phyloP scores from a whole-genome alignment of 768 basidiomycete genomes.

The Dacryopinax primogenitus region DNA sequence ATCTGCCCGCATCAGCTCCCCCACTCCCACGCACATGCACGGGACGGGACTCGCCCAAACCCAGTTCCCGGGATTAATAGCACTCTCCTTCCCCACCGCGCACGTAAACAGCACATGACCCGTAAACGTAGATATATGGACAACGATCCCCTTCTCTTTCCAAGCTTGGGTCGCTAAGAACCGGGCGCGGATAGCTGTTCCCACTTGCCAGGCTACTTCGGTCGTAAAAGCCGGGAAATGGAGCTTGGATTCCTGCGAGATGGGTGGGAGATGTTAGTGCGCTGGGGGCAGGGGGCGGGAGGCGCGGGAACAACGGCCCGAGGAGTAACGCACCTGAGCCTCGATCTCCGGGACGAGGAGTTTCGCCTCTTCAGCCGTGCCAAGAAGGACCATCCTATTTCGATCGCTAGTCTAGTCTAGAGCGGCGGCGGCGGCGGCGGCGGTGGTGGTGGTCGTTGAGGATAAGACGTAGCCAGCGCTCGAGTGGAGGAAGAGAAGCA shows the following conservation, averaged over 20 bases:
- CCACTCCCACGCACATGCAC: background rate
- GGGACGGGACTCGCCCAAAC: slow-evolving; percentile 6
- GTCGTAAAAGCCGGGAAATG: slow-evolving; percentile 13
- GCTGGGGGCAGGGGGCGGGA: background rate
- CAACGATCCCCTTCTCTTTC: slow-evolving; percentile 16
- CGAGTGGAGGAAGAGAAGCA: background rate
- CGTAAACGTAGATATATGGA: slow-evolving; percentile 16
- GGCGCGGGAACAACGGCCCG: background rate
- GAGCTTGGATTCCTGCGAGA: slow-evolving; percentile 14
- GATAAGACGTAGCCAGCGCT: background rate
- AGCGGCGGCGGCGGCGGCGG: background rate
- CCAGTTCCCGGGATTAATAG: slow-evolving; percentile 16
- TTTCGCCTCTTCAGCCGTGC: background rate
- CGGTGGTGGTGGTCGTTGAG: background rate
- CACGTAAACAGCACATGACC: slow-evolving; percentile 15
- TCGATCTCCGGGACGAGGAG: slow-evolving; percentile 1
- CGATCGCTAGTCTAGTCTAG: no score
- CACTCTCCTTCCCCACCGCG: slow-evolving; percentile 13
- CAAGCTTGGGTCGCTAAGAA: slow-evolving; percentile 7
- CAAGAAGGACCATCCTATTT: background rate
- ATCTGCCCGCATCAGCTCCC: background rate
- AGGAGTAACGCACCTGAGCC: background rate
- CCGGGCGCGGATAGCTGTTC: slow-evolving; percentile 10
- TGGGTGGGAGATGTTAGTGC: background rate
- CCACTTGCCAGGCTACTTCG: slow-evolving; percentile 16